Percentiles rank a stretch among this genome's conserved stretches.
These are phyloP conservation scores for Cryptosporidium tyzzeri DNA, from an alignment of 169 alveolate genomes.

Conservation along the genomic window DNA sequence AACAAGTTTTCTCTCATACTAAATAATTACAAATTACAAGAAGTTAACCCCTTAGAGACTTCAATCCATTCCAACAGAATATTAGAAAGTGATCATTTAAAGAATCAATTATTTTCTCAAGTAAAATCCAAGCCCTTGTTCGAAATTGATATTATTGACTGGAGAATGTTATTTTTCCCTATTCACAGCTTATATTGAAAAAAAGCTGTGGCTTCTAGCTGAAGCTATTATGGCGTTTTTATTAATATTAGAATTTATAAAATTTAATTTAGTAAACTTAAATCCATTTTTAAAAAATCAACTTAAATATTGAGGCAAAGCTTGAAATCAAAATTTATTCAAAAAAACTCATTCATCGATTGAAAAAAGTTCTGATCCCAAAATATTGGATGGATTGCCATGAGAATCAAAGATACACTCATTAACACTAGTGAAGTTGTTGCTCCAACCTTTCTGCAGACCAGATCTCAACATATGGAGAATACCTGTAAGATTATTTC, in stretches of 20 bases:
- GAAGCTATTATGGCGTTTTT: background rate
- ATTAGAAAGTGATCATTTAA: background rate
- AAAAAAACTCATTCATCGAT: background rate
- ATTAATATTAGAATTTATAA: background rate
- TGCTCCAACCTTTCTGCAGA: conserved; percentile 51
- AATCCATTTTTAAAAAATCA: too few relatives aligned
- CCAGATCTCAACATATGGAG: conserved; percentile 68
- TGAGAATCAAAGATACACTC: conserved; percentile 18
- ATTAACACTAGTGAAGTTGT: conserved; percentile 43
- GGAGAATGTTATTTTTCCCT: conserved; percentile 26
- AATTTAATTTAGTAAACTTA: too few relatives aligned
- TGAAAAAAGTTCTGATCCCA: conserved; percentile 41
- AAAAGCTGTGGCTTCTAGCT: background rate
- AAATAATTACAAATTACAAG: background rate
- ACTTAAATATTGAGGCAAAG: background rate
- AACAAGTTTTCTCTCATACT: background rate
- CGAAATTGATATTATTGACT: conserved; percentile 33
- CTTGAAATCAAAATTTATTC: background rate
- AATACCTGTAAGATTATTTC: conserved; percentile 67
- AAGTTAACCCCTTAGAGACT: background rate
- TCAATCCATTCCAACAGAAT: background rate
- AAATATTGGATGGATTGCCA: background rate
- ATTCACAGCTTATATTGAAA: conserved; percentile 5
- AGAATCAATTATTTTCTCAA: background rate
- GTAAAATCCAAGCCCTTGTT: background rate